These are phyloP conservation scores for Lentinula sp. DNA, from an alignment of 768 basidiomycete species.

Conservation along the genomic window DNA sequence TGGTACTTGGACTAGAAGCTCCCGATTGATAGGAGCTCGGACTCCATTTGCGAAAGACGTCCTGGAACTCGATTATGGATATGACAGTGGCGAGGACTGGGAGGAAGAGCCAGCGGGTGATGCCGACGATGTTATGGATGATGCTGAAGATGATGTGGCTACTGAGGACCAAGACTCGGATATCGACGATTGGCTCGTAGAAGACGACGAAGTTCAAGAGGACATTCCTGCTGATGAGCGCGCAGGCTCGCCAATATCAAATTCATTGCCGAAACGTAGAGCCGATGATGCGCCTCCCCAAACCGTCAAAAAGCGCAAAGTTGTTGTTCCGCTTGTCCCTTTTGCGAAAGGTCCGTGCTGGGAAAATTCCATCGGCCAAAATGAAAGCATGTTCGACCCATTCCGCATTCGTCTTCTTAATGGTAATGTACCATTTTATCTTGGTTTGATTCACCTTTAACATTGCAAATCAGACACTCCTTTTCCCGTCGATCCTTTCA, in stretches of 20 bases:
- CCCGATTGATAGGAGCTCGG: constrained; percentile 73
- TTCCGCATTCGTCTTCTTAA: constrained; percentile 83
- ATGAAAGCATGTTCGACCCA: constrained; percentile 62
- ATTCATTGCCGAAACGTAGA: constrained; percentile 55
- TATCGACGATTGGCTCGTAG: constrained; percentile 73
- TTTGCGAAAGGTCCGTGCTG: constrained; percentile 80
- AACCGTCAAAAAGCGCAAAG: constrained; percentile 64
- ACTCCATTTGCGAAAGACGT: constrained; percentile 78
- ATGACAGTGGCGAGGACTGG: constrained; percentile 97
- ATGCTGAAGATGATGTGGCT: constrained; percentile 54
- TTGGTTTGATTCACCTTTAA: background rate
- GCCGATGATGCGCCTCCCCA: constrained; percentile 45
- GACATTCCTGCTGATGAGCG: constrained; percentile 35
- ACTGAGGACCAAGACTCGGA: constrained; percentile 68
- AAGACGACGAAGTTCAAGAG: constrained; percentile 56
- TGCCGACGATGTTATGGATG: constrained; percentile 74
- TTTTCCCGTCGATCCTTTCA: constrained; percentile 73
- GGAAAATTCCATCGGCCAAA: constrained; percentile 62
- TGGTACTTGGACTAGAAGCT: constrained; percentile 89
- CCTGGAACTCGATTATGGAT: constrained; percentile 76
- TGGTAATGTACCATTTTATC: constrained; percentile 38
- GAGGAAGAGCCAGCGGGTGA: constrained; percentile 80
- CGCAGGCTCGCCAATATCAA: constrained; percentile 29
- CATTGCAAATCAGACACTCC: constrained; percentile 50
- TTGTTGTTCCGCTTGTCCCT: constrained; percentile 73